Percentiles rank a stretch among this genome's conserved stretches.
Evolutionary conservation across 2,329 filamentous ascomycete genomes (phyloP).

Genomic region (Calonectria hongkongensis): DNA sequence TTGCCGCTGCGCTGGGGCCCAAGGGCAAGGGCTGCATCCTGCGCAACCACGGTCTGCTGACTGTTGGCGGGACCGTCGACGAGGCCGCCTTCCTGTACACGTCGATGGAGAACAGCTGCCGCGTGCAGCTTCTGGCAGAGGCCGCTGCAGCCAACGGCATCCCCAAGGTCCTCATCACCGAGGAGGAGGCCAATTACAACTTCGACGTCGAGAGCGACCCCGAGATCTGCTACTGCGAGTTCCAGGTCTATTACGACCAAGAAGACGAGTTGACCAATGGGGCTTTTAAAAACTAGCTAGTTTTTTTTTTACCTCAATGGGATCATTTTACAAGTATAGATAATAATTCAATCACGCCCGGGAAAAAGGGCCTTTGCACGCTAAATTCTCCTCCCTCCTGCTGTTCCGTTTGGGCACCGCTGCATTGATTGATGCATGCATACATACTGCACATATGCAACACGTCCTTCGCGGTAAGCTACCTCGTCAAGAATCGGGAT

Average conservation of each 20-base stretch:
- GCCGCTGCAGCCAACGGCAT: constrained; percentile 55
- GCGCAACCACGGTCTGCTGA: constrained; percentile 82
- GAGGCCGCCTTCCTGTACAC: constrained; percentile 83
- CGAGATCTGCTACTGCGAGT: constrained; percentile 53
- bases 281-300: constrained; percentile 47
- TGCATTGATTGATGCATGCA: not conserved
- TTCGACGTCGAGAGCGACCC: constrained; percentile 55
- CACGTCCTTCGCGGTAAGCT: not conserved
- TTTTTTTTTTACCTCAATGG: too few species aligned
- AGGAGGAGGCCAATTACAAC: constrained; percentile 64
- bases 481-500: not conserved
- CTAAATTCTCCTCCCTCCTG: not conserved
- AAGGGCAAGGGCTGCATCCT: constrained; percentile 77
- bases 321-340: not conserved
- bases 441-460: not conserved
- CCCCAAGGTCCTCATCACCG: constrained; percentile 62
- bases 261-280: constrained; percentile 51
- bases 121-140: constrained; percentile 59
- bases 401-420: not conserved
- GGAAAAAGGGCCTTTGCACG: not conserved
- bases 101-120: constrained; percentile 79
- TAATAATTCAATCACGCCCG: not conserved
- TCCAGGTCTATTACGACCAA: constrained; percentile 55
- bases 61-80: constrained; percentile 81
- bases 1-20: constrained; percentile 77